Evolutionary conservation across 208 protist genomes (phyloP).

Genomic region (Blastocrithidia nonstop): DNA sequence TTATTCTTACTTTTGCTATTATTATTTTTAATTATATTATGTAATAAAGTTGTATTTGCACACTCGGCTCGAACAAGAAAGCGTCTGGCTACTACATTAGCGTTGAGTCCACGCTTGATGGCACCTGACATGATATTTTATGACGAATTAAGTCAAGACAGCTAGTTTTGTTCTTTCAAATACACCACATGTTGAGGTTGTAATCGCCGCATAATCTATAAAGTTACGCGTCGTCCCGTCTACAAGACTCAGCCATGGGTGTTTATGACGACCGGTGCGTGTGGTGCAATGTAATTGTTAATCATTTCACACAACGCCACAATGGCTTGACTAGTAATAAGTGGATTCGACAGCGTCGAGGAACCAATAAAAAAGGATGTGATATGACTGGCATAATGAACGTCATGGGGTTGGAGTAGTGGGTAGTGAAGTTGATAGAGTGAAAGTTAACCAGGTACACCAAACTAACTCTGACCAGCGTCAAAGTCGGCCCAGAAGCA

Average conservation of each 20-base stretch:
- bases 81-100: too few relatives aligned
- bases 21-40: too few relatives aligned
- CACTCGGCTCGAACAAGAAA: too few relatives aligned
- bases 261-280: slow-evolving; percentile 66
- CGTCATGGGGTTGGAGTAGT: slow-evolving; percentile 31
- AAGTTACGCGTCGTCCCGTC: slow-evolving; percentile 55
- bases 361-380: slow-evolving; percentile 35
- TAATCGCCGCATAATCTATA: slow-evolving; percentile 59
- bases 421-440: slow-evolving; percentile 37
- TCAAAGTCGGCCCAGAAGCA: slow-evolving; percentile 80
- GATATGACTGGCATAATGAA: slow-evolving; percentile 24
- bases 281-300: slow-evolving; percentile 9
- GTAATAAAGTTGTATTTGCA: too few relatives aligned
- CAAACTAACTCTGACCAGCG: slow-evolving; percentile 79
- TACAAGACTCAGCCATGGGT: slow-evolving; percentile 84
- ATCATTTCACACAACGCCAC: slow-evolving; percentile 22
- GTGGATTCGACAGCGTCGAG: slow-evolving; percentile 21
- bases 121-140: too few relatives aligned
- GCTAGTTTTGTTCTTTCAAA: slow-evolving; percentile 14
- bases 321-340: slow-evolving; percentile 26
- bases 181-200: slow-evolving; percentile 61
- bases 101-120: too few relatives aligned
- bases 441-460: slow-evolving; percentile 46
- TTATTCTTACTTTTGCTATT: too few relatives aligned
- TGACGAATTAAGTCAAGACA: slow-evolving; percentile 10